Conservation (phyloP, 306 rosid genomes). For the Myrica gale region DNA sequence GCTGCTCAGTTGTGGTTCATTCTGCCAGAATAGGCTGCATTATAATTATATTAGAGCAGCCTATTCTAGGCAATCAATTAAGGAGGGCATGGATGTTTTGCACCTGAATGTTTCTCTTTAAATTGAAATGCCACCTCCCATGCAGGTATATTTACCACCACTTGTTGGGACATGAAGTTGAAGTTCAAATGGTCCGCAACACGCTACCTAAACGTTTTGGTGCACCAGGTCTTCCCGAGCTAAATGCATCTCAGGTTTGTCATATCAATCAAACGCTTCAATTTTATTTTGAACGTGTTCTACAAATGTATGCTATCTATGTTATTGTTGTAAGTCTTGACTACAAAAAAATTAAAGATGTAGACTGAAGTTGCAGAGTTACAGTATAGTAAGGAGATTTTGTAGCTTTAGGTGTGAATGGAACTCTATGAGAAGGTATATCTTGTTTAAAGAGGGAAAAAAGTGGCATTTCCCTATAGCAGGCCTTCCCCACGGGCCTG, state of each 20-base stretch:
- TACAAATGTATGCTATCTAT: background rate
- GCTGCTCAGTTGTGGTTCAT: background rate
- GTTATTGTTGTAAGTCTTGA: background rate
- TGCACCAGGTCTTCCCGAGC: constrained; percentile 98
- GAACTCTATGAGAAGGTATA: background rate
- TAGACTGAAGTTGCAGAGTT: background rate
- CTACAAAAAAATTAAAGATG: background rate
- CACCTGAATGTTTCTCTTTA: background rate
- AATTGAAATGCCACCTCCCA: constrained; percentile 5
- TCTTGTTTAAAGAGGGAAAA: background rate
- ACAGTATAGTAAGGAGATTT: background rate
- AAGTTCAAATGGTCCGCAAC: constrained; percentile 98
- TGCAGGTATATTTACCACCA: constrained; percentile 97
- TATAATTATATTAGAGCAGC: background rate
- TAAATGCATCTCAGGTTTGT: constrained; percentile 97
- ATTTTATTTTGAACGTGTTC: background rate
- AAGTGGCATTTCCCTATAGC: background rate
- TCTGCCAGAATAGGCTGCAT: background rate
- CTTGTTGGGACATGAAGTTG: constrained; percentile 96
- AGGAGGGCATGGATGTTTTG: background rate
- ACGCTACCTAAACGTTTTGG: constrained; percentile 97
- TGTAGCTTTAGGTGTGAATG: background rate
- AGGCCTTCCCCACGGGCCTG: background rate
- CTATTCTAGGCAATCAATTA: constrained; percentile 9
- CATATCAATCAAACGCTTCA: constrained; percentile 20